Percentiles rank a stretch among this genome's conserved stretches.
These are phyloP conservation scores for Neonectria neomacrospora DNA, from an alignment of 2,329 filamentous ascomycete species.

Conservation along the genomic window DNA sequence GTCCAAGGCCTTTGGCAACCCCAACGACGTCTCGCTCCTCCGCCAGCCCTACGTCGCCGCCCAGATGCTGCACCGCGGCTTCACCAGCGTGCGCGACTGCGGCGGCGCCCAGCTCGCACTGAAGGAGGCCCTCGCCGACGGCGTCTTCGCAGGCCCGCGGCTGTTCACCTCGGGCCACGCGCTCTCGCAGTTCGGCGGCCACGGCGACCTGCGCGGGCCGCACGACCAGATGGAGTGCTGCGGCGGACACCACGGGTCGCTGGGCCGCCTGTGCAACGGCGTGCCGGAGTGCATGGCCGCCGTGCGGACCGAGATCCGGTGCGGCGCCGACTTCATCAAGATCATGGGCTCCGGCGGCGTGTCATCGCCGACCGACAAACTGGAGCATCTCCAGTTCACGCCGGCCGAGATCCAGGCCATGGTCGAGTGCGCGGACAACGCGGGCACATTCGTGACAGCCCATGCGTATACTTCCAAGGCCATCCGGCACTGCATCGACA, in stretches of 20 bases:
- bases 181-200: slow-evolving; percentile 67
- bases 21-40: slow-evolving; percentile 51
- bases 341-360: slow-evolving; percentile 70
- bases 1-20: slow-evolving; percentile 43
- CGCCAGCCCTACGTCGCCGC: slow-evolving; percentile 59
- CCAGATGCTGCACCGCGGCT: slow-evolving; percentile 65
- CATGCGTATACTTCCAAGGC: slow-evolving; percentile 66
- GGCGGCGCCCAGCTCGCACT: slow-evolving; percentile 65
- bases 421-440: slow-evolving; percentile 58
- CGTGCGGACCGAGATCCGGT: slow-evolving; percentile 64
- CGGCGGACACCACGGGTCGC: slow-evolving; percentile 47
- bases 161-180: slow-evolving; percentile 65
- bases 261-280: slow-evolving; percentile 62
- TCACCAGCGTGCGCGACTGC: slow-evolving; percentile 67
- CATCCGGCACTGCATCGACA: slow-evolving; percentile 60
- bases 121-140: slow-evolving; percentile 65
- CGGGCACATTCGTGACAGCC: slow-evolving; percentile 64
- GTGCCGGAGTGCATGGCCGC: slow-evolving; percentile 63
- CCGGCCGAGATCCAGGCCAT: slow-evolving; percentile 65
- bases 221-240: slow-evolving; percentile 57
- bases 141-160: slow-evolving; percentile 63
- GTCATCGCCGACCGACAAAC: slow-evolving; percentile 62
- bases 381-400: slow-evolving; percentile 66
- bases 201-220: slow-evolving; percentile 60
- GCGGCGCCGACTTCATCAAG: slow-evolving; percentile 70